These are phyloP conservation scores for Cicer judaicum DNA, from an alignment of 306 rosid genomes.

Conservation along the genomic window DNA sequence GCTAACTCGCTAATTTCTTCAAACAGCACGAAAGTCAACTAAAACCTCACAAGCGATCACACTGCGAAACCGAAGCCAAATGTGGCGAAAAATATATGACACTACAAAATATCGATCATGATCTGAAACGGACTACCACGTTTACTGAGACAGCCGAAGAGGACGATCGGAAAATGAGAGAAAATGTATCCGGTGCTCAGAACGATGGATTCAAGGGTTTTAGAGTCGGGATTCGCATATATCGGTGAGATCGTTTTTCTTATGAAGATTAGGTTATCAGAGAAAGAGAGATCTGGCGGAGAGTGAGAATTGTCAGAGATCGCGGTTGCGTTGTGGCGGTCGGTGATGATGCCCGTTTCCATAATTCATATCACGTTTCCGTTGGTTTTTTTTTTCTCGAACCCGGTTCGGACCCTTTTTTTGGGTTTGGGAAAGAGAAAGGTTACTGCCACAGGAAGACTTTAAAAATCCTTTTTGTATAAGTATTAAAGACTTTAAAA, in stretches of 20 bases:
- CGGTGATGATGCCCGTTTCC: conserved; percentile 20
- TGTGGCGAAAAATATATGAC: background rate
- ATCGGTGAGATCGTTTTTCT: conserved; percentile 1
- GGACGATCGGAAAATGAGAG: conserved; percentile 3
- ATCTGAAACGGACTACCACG: background rate
- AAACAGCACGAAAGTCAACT: conserved; percentile 34
- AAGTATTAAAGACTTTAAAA: no score
- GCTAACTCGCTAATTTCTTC: conserved; percentile 38
- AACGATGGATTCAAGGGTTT: conserved; percentile 41
- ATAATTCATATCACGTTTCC: background rate
- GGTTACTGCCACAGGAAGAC: no score
- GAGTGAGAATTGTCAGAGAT: conserved; percentile 28
- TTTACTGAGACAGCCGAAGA: background rate
- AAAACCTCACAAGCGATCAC: conserved; percentile 1
- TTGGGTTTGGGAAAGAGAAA: conserved; percentile 3
- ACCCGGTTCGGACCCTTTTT: conserved; percentile 28
- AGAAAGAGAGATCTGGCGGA: conserved; percentile 21
- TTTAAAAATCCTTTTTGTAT: no score
- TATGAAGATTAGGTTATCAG: background rate
- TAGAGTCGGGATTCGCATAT: background rate
- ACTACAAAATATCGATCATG: conserved; percentile 5
- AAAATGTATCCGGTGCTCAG: conserved; percentile 1
- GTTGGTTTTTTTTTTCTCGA: background rate
- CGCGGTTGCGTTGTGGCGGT: conserved; percentile 23
- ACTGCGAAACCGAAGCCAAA: conserved; percentile 25